phyloP scores from a whole-genome alignment of 2,329 filamentous ascomycete genomes.

The Rhynchosporium graminicola region DNA sequence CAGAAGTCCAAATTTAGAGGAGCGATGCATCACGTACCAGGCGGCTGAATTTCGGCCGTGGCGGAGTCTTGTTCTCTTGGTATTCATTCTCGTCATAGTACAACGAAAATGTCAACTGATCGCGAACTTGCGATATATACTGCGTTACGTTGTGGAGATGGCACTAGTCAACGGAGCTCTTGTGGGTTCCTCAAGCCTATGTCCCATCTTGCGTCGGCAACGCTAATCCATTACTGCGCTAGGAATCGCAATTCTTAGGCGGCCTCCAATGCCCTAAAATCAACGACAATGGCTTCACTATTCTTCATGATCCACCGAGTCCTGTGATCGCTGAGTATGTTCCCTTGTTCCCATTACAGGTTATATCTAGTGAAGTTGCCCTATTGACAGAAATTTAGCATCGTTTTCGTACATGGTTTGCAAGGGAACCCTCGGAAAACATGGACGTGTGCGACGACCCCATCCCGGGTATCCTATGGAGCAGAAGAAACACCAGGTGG shows the following conservation, averaged over 20 bases:
- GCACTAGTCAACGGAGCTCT: background rate
- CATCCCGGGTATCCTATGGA: background rate
- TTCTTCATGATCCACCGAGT: slow-evolving; percentile 21
- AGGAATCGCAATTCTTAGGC: background rate
- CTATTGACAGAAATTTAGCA: background rate
- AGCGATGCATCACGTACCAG: background rate
- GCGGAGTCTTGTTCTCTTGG: background rate
- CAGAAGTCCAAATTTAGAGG: background rate
- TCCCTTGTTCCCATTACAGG: slow-evolving; percentile 4
- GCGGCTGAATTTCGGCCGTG: background rate
- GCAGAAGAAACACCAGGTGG: background rate
- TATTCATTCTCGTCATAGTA: no score
- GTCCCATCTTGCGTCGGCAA: background rate
- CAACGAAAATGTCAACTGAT: background rate
- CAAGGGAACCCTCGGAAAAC: slow-evolving; percentile 26
- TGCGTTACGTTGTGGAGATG: background rate
- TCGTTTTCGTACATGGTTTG: slow-evolving; percentile 27
- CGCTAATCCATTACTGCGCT: background rate
- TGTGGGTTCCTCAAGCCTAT: background rate
- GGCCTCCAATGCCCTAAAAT: slow-evolving; percentile 4
- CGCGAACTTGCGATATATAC: background rate
- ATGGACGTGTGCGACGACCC: slow-evolving; percentile 15
- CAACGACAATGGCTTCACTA: slow-evolving; percentile 23
- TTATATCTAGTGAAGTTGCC: background rate
- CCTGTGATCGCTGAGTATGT: slow-evolving; percentile 23